phyloP scores from a whole-genome alignment of 768 basidiomycete genomes.

The Mycena filopes region DNA sequence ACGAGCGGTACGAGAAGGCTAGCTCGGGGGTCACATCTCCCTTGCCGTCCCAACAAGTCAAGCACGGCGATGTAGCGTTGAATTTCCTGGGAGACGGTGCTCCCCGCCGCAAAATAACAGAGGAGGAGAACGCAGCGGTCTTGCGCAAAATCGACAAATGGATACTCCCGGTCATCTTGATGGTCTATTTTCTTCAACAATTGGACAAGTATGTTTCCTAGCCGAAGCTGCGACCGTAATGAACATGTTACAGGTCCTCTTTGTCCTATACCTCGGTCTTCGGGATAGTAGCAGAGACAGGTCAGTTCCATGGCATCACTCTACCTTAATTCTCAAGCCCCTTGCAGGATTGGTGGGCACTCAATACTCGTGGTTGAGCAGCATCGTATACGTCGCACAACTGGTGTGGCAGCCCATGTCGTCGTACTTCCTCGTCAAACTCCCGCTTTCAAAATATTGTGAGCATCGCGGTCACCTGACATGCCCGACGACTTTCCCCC shows the following conservation, averaged over 20 bases:
- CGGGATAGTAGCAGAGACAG: conserved; percentile 48
- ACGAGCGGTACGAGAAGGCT: conserved; percentile 20
- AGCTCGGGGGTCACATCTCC: conserved; percentile 27
- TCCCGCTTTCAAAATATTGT: conserved; percentile 54
- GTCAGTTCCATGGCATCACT: conserved; percentile 29
- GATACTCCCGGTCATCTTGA: conserved; percentile 51
- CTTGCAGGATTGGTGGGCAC: conserved; percentile 46
- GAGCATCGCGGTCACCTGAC: conserved; percentile 22
- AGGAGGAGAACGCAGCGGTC: conserved; percentile 45
- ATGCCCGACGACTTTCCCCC: neutral
- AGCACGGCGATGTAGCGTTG: conserved; percentile 45
- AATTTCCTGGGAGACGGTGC: conserved; percentile 41
- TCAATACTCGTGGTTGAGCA: conserved; percentile 57
- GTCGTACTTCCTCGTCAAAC: conserved; percentile 51
- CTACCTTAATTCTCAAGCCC: neutral
- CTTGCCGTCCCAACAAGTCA: conserved; percentile 1
- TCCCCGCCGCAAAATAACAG: conserved; percentile 39
- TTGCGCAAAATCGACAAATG: conserved; percentile 53
- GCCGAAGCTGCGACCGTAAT: neutral
- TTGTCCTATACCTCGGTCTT: conserved; percentile 61
- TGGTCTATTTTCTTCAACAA: conserved; percentile 57
- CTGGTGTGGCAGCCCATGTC: conserved; percentile 56
- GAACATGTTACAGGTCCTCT: conserved; percentile 45
- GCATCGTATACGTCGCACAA: conserved; percentile 58
- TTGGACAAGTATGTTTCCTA: conserved; percentile 49